Conservation (phyloP, 106 monocot genomes). For the Dendrobium officinale region DNA sequence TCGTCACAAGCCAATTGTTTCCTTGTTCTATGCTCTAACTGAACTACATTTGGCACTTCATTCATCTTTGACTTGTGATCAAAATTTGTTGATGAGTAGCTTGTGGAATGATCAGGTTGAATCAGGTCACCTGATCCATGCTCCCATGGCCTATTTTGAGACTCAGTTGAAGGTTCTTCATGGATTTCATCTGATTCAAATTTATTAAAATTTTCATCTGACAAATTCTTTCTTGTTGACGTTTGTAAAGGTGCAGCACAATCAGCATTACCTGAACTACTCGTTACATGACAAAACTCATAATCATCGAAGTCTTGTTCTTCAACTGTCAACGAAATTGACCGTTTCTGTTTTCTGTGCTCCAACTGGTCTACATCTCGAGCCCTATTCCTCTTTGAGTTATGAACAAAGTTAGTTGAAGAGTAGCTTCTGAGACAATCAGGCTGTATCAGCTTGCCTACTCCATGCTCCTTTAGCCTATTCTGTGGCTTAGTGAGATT, state of each 20-base stretch:
- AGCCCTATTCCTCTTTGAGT: constrained; percentile 3
- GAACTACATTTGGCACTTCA: neutral
- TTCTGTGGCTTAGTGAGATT: neutral
- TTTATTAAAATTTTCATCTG: neutral
- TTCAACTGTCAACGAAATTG: constrained; percentile 1
- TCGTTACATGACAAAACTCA: neutral
- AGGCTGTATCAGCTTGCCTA: constrained; percentile 12
- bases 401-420: constrained; percentile 20
- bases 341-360: neutral
- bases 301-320: constrained; percentile 1
- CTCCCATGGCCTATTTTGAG: neutral
- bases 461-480: neutral
- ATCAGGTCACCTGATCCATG: neutral
- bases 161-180: constrained; percentile 2
- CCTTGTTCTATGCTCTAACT: neutral
- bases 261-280: neutral
- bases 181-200: too few species aligned
- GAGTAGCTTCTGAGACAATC: constrained; percentile 37
- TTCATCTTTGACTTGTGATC: constrained; percentile 7
- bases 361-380: constrained; percentile 4
- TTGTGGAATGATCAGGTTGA: constrained; percentile 40
- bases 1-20: constrained; percentile 6
- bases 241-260: neutral
- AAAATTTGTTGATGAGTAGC: constrained; percentile 28
- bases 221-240: neutral